These are phyloP conservation scores for Nidula microcarpa DNA, from an alignment of 768 basidiomycete species.

Conservation along the genomic window DNA sequence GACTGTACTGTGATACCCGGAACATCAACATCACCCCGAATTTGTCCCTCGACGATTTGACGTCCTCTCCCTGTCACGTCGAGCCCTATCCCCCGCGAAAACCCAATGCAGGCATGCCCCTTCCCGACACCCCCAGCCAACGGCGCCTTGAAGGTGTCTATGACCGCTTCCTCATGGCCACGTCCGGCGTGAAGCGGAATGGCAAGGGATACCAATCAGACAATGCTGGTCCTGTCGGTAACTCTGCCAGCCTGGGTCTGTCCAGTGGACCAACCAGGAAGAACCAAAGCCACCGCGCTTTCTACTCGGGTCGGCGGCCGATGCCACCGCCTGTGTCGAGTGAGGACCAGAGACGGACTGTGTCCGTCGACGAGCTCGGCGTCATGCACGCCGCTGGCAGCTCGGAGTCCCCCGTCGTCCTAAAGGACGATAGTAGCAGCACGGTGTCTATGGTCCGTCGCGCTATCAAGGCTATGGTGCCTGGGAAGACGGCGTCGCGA, in stretches of 20 bases:
- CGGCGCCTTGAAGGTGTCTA: constrained; percentile 72
- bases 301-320: constrained; percentile 44
- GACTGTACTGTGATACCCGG: constrained; percentile 23
- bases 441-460: constrained; percentile 60
- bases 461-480: constrained; percentile 75
- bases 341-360: constrained; percentile 46
- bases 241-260: constrained; percentile 19
- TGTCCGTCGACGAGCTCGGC: constrained; percentile 67
- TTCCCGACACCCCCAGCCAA: constrained; percentile 53
- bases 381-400: constrained; percentile 31
- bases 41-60: constrained; percentile 49
- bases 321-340: constrained; percentile 77
- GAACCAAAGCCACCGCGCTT: constrained; percentile 38
- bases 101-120: constrained; percentile 23
- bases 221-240: constrained; percentile 39
- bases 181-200: constrained; percentile 73
- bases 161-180: constrained; percentile 81
- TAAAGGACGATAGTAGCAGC: constrained; percentile 45
- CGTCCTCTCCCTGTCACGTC: constrained; percentile 58
- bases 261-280: constrained; percentile 12
- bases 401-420: constrained; percentile 16
- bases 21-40: constrained; percentile 21
- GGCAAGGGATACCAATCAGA: constrained; percentile 83
- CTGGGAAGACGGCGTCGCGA: constrained; percentile 54
- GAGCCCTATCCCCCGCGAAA: constrained; percentile 60